phyloP scores from a whole-genome alignment of 1,139 yeast species.

The Taphrina sp. region DNA sequence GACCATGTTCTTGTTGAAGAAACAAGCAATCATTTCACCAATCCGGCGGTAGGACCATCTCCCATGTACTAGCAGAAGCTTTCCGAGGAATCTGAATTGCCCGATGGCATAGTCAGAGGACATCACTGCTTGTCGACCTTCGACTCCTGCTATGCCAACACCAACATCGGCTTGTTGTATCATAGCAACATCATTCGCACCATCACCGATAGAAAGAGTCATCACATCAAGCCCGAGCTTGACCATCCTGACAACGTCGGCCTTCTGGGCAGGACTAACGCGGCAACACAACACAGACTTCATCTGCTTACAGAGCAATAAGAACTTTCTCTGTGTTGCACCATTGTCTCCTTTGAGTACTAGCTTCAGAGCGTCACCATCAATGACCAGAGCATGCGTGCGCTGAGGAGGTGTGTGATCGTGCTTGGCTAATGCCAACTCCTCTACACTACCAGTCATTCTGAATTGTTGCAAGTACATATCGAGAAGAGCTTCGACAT shows the following conservation, averaged over 20 bases:
- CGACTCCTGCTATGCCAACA: constrained; percentile 97
- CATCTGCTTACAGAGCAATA: constrained; percentile 87
- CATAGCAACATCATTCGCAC: constrained; percentile 96
- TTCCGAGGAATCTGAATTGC: constrained; percentile 79
- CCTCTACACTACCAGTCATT: constrained; percentile 61
- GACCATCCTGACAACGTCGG: constrained; percentile 89
- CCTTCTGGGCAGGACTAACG: constrained; percentile 96
- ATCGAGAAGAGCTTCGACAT: constrained; percentile 58
- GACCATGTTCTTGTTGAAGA: constrained; percentile 87
- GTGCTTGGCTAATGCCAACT: constrained; percentile 58
- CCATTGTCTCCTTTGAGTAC: constrained; percentile 58
- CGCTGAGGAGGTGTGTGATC: constrained; percentile 79
- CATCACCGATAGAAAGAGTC: constrained; percentile 91
- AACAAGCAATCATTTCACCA: constrained; percentile 90
- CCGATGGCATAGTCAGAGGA: constrained; percentile 96
- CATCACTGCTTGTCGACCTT: constrained; percentile 98
- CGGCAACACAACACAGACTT: constrained; percentile 92
- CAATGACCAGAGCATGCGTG: constrained; percentile 78
- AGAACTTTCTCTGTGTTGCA: constrained; percentile 61
- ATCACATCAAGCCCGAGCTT: constrained; percentile 75
- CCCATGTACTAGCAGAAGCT: constrained; percentile 84
- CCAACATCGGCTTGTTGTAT: constrained; percentile 98
- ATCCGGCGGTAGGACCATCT: constrained; percentile 92
- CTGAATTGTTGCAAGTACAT: constrained; percentile 63
- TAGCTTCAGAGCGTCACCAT: constrained; percentile 83